Evolutionary conservation across 768 basidiomycete species (phyloP), one percentile per base, ranked within the genome.

Genomic region (Boletellus ananiceps): DNA sequence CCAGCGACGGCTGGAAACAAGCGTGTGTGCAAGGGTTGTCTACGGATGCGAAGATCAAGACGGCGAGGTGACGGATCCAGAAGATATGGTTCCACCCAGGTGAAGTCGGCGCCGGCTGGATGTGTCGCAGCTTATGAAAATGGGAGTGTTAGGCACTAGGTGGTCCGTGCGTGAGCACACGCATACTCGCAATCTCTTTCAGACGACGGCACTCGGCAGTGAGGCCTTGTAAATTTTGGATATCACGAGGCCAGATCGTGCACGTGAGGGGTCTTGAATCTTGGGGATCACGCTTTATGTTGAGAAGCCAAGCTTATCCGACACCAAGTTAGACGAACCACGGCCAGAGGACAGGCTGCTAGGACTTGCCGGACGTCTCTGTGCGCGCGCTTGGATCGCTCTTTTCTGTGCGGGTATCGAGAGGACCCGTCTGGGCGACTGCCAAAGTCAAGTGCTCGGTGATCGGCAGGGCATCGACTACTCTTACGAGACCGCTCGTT

Each of bases 1-100:
- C 88, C 88, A 8, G 88, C 84, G 57, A 69, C 69, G 2, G 84
- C 78, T 1, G 70, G 58, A 16, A 87, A 85, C 19, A 91, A 73
- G 9, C 76, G 78, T 8, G 68, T 59, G 49, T 78, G 68, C n/a
- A 83, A 56, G 1, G 82, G 77, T 51, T 67, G 69, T 40, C 65
- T 72, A 6, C 69, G 62, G 36, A 71, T 40, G 15, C 86, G 79
- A 19, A 90, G 68, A 67, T 89, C 86, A 43, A 48, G 33, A 16
- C 50, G 44, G 41, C 40, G 40, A 37, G 54, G 59, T 6, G 47
- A 32, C 6, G 36, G 16, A 6, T 48, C 40, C 18, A 43, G 40
- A 12, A 54, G 1, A 39, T 64, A 64, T 2, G 39, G 18, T 16
- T 52, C 47, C 9, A 58, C 12, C 63, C 63, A 64, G 12, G 50